Conservation (phyloP, 106 monocot species). For the Dioscorea zingiberensis region DNA sequence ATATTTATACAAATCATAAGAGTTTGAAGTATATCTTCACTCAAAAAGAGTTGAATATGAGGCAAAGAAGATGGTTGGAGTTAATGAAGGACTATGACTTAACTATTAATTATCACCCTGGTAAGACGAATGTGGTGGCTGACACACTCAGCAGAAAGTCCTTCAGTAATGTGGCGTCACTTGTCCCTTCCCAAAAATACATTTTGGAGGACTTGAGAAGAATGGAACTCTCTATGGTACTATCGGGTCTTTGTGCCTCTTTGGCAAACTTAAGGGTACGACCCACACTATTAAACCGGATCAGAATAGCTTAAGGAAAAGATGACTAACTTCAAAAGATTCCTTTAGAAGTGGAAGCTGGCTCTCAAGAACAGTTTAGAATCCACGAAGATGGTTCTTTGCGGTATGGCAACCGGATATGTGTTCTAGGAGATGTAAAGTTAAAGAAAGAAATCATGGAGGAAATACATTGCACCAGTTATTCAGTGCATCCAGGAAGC, state of each 20-base stretch:
- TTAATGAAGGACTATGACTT: background rate
- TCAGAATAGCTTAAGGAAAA: background rate
- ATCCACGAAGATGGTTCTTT: too few relatives aligned
- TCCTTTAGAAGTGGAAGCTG: background rate
- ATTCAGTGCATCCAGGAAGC: background rate
- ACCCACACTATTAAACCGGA: background rate
- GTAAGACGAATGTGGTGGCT: background rate
- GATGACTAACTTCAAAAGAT: background rate
- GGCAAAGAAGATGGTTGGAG: too few relatives aligned
- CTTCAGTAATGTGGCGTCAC: background rate
- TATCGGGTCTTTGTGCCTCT: background rate
- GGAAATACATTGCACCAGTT: background rate
- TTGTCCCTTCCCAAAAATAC: too few relatives aligned
- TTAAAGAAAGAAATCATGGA: background rate
- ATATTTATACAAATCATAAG: too few relatives aligned
- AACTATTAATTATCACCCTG: background rate
- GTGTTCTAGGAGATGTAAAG: background rate
- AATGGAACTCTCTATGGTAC: background rate
- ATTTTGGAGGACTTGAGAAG: background rate
- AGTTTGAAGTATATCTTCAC: too few relatives aligned
- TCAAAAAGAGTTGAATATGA: too few relatives aligned
- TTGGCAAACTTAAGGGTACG: background rate
- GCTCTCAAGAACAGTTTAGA: too few relatives aligned
- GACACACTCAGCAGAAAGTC: slow-evolving; percentile 2
- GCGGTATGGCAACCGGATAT: background rate